Evolutionary conservation across 805 yeast genomes (phyloP), one percentile per base, ranked within the genome.

Genomic region (Hanseniaspora vineae): DNA sequence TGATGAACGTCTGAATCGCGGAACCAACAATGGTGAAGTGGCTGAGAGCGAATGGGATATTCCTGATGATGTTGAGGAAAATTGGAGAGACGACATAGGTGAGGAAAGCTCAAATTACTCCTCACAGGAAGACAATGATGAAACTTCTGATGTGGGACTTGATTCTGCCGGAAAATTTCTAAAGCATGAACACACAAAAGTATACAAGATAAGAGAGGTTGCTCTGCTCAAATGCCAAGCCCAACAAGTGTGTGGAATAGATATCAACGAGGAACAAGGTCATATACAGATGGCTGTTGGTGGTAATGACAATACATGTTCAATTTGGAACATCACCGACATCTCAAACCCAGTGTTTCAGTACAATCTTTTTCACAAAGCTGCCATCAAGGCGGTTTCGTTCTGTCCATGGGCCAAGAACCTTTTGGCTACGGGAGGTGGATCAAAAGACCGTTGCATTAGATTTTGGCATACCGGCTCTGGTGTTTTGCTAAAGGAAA

Each of bases 331-430:
- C 53, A 71, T 84, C 18, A 46, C 66, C 2, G 58, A 69, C 46
- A 49, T 65, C 4, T 42, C 51, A 3, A 47, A 58, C 0, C 83
- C 90, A 10, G 56, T 47, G 19, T 55, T 75, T 44, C 62, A 66
- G 50, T 77, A 71, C 57, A 59, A 63, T 10, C 66, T 88, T 46
- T 76, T 72, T 1, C 97, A 89, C 57, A 66, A 69, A 2, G 95
- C 96, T 1, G 97, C 97, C 0, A 89, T 89, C 0, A 88, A 88
- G 55, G 97, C 96, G 0, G 68, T 89, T 42, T 83, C 90, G 3
- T 89, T 77, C 56, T 89, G 96, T 59, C 97, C 97, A 0, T 88
- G 96, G 96, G 73, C 86, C 17, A 77, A 77, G 13, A 72, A 82
- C 2, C 64, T 89, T 9, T 61, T 89, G 35, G 96, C 90, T 0